Evolutionary conservation across 2,329 filamentous ascomycete species (phyloP).

Genomic region (Colletotrichum tanaceti): DNA sequence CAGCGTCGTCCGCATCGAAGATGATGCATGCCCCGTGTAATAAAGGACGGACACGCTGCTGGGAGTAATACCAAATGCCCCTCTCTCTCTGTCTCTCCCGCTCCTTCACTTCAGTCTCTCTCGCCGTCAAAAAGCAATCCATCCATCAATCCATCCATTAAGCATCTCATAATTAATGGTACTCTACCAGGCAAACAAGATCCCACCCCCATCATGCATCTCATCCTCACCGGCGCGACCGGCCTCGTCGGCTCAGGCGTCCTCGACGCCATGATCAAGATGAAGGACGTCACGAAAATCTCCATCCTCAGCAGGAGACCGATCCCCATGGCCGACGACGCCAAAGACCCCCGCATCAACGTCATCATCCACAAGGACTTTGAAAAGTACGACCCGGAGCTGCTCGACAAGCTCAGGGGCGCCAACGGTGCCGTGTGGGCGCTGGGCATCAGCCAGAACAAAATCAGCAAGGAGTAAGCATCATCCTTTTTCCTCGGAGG

Average conservation of each 20-base stretch:
- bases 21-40: not conserved
- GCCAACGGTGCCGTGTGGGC: constrained; percentile 81
- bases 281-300: constrained; percentile 69
- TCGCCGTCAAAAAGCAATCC: not conserved
- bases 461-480: constrained; percentile 68
- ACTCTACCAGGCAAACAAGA: not conserved
- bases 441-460: constrained; percentile 71
- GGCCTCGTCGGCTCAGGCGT: constrained; percentile 72
- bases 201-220: constrained; percentile 60
- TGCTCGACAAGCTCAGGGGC: constrained; percentile 70
- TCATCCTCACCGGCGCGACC: constrained; percentile 76
- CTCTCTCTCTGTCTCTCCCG: not conserved
- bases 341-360: constrained; percentile 68
- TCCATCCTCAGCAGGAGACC: constrained; percentile 75
- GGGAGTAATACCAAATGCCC: not conserved
- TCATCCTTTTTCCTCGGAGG: not conserved
- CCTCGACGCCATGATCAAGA: constrained; percentile 71
- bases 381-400: constrained; percentile 64
- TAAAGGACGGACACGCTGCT: not conserved
- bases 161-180: not conserved
- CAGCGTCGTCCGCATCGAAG: not conserved
- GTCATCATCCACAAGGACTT: constrained; percentile 79
- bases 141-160: not conserved
- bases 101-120: not conserved
- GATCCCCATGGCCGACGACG: constrained; percentile 69